These are phyloP conservation scores for Phalaenopsis aphrodite DNA, from an alignment of 106 monocot genomes.

Conservation along the genomic window DNA sequence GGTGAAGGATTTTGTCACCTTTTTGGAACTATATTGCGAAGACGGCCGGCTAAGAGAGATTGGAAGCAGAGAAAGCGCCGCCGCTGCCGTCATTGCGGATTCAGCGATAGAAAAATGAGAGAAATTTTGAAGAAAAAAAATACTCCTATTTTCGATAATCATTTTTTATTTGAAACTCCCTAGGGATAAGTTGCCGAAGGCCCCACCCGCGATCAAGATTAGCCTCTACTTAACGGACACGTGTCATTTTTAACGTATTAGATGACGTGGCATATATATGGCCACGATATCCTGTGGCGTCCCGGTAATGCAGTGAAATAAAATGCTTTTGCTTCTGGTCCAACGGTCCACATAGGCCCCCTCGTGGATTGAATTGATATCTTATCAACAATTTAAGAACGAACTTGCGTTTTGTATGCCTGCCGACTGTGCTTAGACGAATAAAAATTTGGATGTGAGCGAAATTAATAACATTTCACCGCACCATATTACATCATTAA, in stretches of 20 bases:
- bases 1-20: slow-evolving; percentile 3
- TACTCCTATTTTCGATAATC: background rate
- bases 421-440: no score
- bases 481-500: no score
- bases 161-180: background rate
- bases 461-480: no score
- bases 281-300: background rate
- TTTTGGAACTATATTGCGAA: slow-evolving; percentile 12
- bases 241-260: background rate
- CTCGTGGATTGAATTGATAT: background rate
- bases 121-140: background rate
- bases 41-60: slow-evolving; percentile 11
- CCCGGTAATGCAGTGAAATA: background rate
- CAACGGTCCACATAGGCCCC: background rate
- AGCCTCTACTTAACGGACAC: background rate
- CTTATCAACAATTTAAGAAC: background rate
- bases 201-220: background rate
- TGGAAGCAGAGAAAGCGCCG: slow-evolving; percentile 19
- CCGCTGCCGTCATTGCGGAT: slow-evolving; percentile 16
- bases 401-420: no score
- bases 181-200: background rate
- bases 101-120: background rate
- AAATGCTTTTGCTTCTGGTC: background rate
- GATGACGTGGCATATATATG: background rate
- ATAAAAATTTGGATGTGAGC: no score